Evolutionary conservation across 192 early-diverging fungal species (phyloP).

Genomic region (Diversispora epigaea): DNA sequence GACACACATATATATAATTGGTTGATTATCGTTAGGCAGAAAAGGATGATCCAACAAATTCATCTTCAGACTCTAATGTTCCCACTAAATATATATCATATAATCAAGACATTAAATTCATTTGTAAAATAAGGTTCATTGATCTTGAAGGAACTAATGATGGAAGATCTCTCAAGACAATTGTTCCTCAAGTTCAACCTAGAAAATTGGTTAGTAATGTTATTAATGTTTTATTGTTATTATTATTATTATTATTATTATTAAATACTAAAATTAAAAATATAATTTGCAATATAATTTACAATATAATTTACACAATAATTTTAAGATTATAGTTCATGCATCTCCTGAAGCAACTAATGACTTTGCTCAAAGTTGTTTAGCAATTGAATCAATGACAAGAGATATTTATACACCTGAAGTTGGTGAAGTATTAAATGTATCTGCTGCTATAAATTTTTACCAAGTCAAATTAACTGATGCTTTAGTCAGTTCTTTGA

Average conservation of each 20-base stretch:
- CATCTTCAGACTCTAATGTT: slow-evolving; percentile 52
- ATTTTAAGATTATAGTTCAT: slow-evolving; percentile 75
- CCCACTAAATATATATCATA: slow-evolving; percentile 81
- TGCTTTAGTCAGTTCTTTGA: slow-evolving; percentile 76
- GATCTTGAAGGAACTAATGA: slow-evolving; percentile 93
- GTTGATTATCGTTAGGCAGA: slow-evolving; percentile 14
- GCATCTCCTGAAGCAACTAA: slow-evolving; percentile 72
- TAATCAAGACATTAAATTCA: slow-evolving; percentile 58
- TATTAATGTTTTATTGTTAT: too few species aligned
- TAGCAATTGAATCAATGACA: slow-evolving; percentile 67
- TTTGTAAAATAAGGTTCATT: slow-evolving; percentile 78
- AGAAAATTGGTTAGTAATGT: slow-evolving; percentile 74
- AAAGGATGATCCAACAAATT: slow-evolving; percentile 44
- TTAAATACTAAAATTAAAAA: too few species aligned
- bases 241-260: too few species aligned
- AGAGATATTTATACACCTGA: slow-evolving; percentile 82
- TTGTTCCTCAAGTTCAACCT: slow-evolving; percentile 76
- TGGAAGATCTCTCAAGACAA: slow-evolving; percentile 81
- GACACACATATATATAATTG: background rate
- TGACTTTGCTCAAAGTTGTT: slow-evolving; percentile 62
- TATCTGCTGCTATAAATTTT: slow-evolving; percentile 85
- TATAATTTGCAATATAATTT: too few species aligned
- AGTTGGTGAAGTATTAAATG: slow-evolving; percentile 82
- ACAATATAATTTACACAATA: background rate
- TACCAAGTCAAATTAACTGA: slow-evolving; percentile 88